Percentiles rank a stretch among this genome's conserved stretches.
Conservation (phyloP, 495 filamentous ascomycete species). For the Penicillium manginii region DNA sequence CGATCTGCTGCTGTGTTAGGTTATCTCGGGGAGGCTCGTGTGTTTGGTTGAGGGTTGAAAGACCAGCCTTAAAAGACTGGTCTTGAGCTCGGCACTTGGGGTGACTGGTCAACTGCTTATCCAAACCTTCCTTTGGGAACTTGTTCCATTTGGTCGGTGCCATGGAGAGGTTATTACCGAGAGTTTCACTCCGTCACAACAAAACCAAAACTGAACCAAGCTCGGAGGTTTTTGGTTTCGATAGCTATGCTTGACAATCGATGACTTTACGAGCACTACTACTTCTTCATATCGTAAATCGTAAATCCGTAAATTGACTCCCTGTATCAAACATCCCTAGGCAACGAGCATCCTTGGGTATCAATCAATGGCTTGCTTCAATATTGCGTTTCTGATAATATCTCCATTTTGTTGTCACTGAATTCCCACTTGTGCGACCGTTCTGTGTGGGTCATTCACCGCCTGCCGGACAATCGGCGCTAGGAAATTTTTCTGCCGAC, state of each 20-base stretch:
- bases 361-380: not conserved
- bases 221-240: conserved; percentile 33
- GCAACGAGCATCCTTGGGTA: no score
- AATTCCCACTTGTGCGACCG: not conserved
- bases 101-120: conserved; percentile 46
- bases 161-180: conserved; percentile 47
- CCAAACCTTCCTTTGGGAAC: conserved; percentile 20
- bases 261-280: conserved; percentile 27
- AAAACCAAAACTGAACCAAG: conserved; percentile 36
- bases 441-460: conserved; percentile 26
- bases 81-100: conserved; percentile 34
- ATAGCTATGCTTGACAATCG: conserved; percentile 36
- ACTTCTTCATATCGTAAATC: not conserved
- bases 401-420: conserved; percentile 23
- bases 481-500: conserved; percentile 36
- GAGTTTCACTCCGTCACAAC: conserved; percentile 32
- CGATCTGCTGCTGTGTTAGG: conserved; percentile 23
- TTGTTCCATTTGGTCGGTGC: conserved; percentile 28
- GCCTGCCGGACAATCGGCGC: conserved; percentile 23
- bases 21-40: conserved; percentile 38
- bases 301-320: conserved; percentile 18
- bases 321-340: conserved; percentile 11
- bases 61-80: conserved; percentile 22
- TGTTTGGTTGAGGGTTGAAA: conserved; percentile 47
- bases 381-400: not conserved